Conservation (phyloP, 1,284 basidiomycete genomes). For the Thecaphora thlaspeos region DNA sequence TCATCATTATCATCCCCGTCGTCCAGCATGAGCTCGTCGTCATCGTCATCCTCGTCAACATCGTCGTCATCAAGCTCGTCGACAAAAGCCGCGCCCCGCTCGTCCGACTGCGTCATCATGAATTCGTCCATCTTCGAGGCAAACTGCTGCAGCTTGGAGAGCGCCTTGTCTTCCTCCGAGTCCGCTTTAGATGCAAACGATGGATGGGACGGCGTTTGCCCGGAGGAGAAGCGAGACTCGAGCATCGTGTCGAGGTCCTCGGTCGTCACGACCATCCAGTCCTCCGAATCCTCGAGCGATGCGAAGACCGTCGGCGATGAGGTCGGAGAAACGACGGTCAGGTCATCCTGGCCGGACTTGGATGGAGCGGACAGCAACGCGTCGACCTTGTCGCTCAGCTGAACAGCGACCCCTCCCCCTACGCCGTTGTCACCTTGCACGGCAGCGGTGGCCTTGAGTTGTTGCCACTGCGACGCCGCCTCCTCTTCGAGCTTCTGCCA, state of each 20-base stretch:
- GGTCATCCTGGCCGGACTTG: background rate
- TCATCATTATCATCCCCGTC: background rate
- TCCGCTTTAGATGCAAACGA: background rate
- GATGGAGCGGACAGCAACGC: background rate
- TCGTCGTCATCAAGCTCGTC: slow-evolving; percentile 38
- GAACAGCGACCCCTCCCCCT: too few relatives aligned
- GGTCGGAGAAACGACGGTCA: slow-evolving; percentile 1
- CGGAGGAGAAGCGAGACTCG: background rate
- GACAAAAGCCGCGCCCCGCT: slow-evolving; percentile 46
- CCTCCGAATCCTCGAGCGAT: slow-evolving; percentile 37
- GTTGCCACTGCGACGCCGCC: slow-evolving; percentile 18
- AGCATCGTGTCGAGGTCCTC: slow-evolving; percentile 36
- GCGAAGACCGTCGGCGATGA: background rate
- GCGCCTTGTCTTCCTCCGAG: slow-evolving; percentile 25
- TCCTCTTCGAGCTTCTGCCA: slow-evolving; percentile 43
- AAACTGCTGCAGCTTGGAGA: slow-evolving; percentile 36
- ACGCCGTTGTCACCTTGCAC: background rate
- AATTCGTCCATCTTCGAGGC: slow-evolving; percentile 45
- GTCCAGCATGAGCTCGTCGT: slow-evolving; percentile 17
- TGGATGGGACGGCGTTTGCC: background rate
- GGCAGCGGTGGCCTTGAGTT: background rate
- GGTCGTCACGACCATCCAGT: slow-evolving; percentile 32
- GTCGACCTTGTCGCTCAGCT: slow-evolving; percentile 14
- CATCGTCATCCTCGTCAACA: slow-evolving; percentile 21
- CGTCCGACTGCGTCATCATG: slow-evolving; percentile 40